Conservation (phyloP, 2,329 filamentous ascomycete species). For the Nemania diffusa region DNA sequence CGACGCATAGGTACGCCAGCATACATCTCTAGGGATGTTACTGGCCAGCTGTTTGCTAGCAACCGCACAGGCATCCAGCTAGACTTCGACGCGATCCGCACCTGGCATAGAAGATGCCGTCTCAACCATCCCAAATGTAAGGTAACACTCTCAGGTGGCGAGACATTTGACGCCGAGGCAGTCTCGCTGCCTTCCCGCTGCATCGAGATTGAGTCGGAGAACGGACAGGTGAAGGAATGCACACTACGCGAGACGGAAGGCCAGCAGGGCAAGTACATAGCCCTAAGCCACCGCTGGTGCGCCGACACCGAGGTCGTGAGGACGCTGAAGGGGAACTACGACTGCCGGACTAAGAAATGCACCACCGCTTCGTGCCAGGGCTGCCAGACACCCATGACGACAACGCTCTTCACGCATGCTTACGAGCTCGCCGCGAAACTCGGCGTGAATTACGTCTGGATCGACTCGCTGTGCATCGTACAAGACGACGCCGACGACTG, state of each 20-base stretch:
- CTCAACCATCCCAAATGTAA: constrained; percentile 15
- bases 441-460: constrained; percentile 12
- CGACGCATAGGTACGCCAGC: constrained; percentile 13
- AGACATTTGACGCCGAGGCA: constrained; percentile 20
- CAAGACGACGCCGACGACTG: constrained; percentile 24
- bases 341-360: constrained; percentile 13
- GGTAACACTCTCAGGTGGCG: constrained; percentile 23
- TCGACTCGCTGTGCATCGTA: no score
- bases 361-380: constrained; percentile 5
- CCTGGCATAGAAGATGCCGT: constrained; percentile 23
- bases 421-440: constrained; percentile 18
- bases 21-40: constrained; percentile 23
- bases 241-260: constrained; percentile 21
- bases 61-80: constrained; percentile 13
- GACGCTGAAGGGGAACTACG: constrained; percentile 22
- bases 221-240: constrained; percentile 3
- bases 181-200: constrained; percentile 20
- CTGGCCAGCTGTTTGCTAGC: constrained; percentile 14
- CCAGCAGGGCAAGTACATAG: constrained; percentile 25
- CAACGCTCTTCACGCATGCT: constrained; percentile 16
- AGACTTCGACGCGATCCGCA: constrained; percentile 12
- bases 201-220: constrained; percentile 25
- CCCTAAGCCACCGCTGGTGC: constrained; percentile 28
- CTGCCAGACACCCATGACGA: constrained; percentile 9
- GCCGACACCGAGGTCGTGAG: constrained; percentile 15